Conservation (phyloP, 2,329 filamentous ascomycete species). For the Colletotrichum trifolii region DNA sequence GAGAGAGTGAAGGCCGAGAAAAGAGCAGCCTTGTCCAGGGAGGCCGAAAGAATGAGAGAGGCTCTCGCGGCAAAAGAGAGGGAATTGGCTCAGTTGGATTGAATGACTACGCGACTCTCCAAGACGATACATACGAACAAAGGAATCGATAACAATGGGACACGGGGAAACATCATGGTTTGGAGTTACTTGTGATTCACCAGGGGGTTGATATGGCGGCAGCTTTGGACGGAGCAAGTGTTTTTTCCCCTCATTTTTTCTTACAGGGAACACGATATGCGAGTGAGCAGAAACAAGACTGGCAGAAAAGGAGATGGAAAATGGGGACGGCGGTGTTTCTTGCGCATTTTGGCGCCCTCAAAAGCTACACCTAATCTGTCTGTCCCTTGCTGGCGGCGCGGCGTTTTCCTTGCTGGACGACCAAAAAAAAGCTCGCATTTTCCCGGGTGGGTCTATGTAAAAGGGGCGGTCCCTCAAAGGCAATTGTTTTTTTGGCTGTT, state of each 20-base stretch:
- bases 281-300: constrained; percentile 16
- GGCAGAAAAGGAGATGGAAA: constrained; percentile 16
- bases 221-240: background rate
- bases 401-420: constrained; percentile 25
- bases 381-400: constrained; percentile 6
- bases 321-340: background rate
- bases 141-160: constrained; percentile 3
- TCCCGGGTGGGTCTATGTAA: background rate
- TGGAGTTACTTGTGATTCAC: constrained; percentile 22
- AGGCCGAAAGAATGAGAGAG: constrained; percentile 81
- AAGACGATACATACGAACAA: constrained; percentile 32
- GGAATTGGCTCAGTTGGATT: constrained; percentile 67
- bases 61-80: constrained; percentile 78
- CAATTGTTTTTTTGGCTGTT: background rate
- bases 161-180: constrained; percentile 10
- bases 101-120: constrained; percentile 22
- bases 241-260: constrained; percentile 2
- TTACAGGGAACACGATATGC: background rate
- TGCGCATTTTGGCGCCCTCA: constrained; percentile 28
- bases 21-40: constrained; percentile 73
- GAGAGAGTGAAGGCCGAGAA: constrained; percentile 69
- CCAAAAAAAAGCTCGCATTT: background rate
- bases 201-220: constrained; percentile 4
- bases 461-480: background rate
- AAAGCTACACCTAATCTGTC: constrained; percentile 23